Conservation (phyloP, 768 basidiomycete genomes). For the Plicaturopsis crispa region DNA sequence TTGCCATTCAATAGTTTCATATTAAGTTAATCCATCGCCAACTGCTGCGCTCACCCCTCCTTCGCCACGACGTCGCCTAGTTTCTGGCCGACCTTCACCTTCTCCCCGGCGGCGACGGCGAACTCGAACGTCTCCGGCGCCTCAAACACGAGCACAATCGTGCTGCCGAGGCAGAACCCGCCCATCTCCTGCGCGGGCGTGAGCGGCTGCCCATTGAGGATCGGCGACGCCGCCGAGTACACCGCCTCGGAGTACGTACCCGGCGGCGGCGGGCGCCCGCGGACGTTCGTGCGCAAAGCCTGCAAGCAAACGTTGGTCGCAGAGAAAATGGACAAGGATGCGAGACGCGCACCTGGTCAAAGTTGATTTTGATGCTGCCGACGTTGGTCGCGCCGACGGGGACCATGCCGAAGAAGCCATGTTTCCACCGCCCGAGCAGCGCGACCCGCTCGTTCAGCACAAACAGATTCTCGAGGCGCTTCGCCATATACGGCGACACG, state of each 20-base stretch:
- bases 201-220: conserved; percentile 86
- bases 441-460: conserved; percentile 98
- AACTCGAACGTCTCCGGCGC: conserved; percentile 84
- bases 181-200: conserved; percentile 92
- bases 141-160: conserved; percentile 95
- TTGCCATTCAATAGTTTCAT: too few relatives aligned
- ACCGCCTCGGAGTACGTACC: conserved; percentile 92
- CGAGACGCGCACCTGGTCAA: conserved; percentile 59
- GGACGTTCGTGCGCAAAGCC: conserved; percentile 86
- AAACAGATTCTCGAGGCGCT: conserved; percentile 85
- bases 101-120: conserved; percentile 65
- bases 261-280: conserved; percentile 60
- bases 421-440: conserved; percentile 86
- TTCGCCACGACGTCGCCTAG: conserved; percentile 55
- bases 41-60: conserved; percentile 20
- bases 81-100: conserved; percentile 79
- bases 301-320: conserved; percentile 18
- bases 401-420: conserved; percentile 96
- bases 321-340: not conserved
- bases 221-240: conserved; percentile 75
- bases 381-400: conserved; percentile 99
- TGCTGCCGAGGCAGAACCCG: conserved; percentile 91
- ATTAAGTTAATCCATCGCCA: too few relatives aligned
- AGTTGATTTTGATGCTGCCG: conserved; percentile 92
- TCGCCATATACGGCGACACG: conserved; percentile 93